Evolutionary conservation across 192 early-diverging fungal genomes (phyloP).

Genomic region (Chytriomyces confervae): DNA sequence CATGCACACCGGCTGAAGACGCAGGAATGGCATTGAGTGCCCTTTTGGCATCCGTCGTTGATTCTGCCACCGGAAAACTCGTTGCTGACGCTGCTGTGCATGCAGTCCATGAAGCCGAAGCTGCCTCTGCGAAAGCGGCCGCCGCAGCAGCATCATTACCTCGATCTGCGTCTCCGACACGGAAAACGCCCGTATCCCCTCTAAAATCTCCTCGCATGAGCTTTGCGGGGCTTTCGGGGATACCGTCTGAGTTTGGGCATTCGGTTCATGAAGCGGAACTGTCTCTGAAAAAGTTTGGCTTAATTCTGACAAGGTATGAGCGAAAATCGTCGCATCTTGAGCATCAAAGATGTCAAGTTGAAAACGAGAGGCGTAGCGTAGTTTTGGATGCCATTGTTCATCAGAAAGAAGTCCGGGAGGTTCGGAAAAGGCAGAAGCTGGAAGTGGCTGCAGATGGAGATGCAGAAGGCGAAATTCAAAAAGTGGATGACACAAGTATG

Average conservation of each 20-base stretch:
- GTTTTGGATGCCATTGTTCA: conserved; percentile 19
- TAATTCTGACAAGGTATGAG: conserved; percentile 90
- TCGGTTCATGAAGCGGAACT: conserved; percentile 55
- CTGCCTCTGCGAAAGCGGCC: neutral
- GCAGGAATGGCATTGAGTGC: conserved; percentile 91
- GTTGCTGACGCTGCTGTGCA: conserved; percentile 84
- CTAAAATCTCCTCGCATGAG: conserved; percentile 18
- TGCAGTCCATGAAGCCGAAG: neutral
- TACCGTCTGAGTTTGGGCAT: conserved; percentile 60
- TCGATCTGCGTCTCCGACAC: neutral
- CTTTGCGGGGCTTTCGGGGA: conserved; percentile 78
- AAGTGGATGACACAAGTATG: neutral
- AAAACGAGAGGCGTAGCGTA: conserved; percentile 10
- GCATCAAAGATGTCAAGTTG: conserved; percentile 63
- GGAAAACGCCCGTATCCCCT: neutral
- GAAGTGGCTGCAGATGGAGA: conserved; percentile 7
- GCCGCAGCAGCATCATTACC: neutral
- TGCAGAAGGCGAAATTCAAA: neutral
- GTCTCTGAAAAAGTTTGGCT: conserved; percentile 86
- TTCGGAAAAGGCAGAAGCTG: neutral
- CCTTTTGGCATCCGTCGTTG: conserved; percentile 85
- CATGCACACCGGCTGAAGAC: conserved; percentile 74
- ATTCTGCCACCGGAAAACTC: conserved; percentile 81
- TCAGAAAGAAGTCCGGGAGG: neutral
- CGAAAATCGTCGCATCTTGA: conserved; percentile 86